A percentile compares a stretch with the other conserved stretches of the same genome.
Evolutionary conservation across 1,284 basidiomycete species (phyloP).

Genomic region (Stygiomarasmius scandens): DNA sequence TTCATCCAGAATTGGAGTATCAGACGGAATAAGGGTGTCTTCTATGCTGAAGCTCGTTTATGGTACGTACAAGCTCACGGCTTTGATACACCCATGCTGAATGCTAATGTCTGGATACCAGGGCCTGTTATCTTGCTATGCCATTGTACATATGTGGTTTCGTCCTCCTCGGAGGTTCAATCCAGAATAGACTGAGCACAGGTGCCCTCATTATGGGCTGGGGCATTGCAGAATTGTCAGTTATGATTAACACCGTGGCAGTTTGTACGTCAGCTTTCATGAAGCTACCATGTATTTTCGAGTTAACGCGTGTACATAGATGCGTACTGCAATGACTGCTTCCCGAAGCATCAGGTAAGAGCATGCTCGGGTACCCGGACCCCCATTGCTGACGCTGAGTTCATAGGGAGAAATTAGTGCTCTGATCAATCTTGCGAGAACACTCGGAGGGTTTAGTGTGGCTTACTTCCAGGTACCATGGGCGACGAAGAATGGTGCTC

Average conservation of each 20-base stretch:
- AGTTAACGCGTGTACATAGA: slow-evolving; percentile 33
- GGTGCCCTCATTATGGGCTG: slow-evolving; percentile 61
- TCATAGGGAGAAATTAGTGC: slow-evolving; percentile 58
- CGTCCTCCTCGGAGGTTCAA: slow-evolving; percentile 53
- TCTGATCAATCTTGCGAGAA: too few species aligned
- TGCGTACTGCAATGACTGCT: slow-evolving; percentile 49
- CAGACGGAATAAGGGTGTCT: slow-evolving; percentile 59
- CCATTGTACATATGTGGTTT: slow-evolving; percentile 64
- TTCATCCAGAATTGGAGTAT: slow-evolving; percentile 56
- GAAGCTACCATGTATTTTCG: neutral
- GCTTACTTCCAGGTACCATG: slow-evolving; percentile 59
- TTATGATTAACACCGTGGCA: slow-evolving; percentile 63
- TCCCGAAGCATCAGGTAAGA: slow-evolving; percentile 43
- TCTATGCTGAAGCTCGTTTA: slow-evolving; percentile 64
- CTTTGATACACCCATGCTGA: too few species aligned
- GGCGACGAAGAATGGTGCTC: slow-evolving; percentile 52
- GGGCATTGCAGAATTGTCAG: slow-evolving; percentile 56
- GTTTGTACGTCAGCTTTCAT: slow-evolving; percentile 40
- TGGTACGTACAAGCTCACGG: too few species aligned
- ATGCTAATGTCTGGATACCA: too few species aligned
- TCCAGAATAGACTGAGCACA: slow-evolving; percentile 53
- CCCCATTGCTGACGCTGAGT: neutral
- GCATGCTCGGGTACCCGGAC: neutral
- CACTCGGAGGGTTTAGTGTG: slow-evolving; percentile 50
- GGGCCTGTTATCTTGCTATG: slow-evolving; percentile 64